Percentiles rank a stretch among this genome's conserved stretches.
Conservation (phyloP, 208 protist genomes). For the Acanthamoeba divionensis region DNA sequence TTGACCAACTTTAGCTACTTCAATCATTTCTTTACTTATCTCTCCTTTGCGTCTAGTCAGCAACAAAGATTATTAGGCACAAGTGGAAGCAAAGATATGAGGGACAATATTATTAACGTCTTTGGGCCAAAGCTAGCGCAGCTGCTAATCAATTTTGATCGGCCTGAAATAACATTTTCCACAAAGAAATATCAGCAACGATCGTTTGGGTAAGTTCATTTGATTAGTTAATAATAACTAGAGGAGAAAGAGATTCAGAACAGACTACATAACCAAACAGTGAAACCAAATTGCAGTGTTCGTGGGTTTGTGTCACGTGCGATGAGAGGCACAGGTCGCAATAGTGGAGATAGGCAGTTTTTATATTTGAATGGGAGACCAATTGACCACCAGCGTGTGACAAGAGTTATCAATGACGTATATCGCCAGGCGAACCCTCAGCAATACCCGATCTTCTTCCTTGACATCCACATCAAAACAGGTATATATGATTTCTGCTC, state of each 20-base stretch:
- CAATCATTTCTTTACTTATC: neutral
- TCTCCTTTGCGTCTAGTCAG: neutral
- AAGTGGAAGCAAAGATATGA: neutral
- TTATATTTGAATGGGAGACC: constrained; percentile 59
- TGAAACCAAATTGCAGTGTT: neutral
- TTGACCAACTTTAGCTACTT: neutral
- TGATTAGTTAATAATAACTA: neutral
- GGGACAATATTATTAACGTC: constrained; percentile 57
- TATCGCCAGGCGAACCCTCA: constrained; percentile 50
- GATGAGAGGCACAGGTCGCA: constrained; percentile 25
- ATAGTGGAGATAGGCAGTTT: constrained; percentile 67
- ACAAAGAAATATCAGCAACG: neutral
- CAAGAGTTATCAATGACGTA: constrained; percentile 37
- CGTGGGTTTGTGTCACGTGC: constrained; percentile 54
- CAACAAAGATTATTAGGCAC: neutral
- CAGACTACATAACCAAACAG: too few relatives aligned
- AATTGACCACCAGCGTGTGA: neutral
- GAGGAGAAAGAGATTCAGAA: too few relatives aligned
- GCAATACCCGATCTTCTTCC: constrained; percentile 60
- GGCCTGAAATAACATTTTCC: neutral
- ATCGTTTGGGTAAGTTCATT: neutral
- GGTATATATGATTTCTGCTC: constrained; percentile 18
- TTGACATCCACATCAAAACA: constrained; percentile 22
- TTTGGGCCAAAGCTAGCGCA: constrained; percentile 57
- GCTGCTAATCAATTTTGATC: neutral